Evolutionary conservation across 176 grass and related monocot species (phyloP), one percentile per base, ranked within the genome.

Genomic region (Areca catechu): DNA sequence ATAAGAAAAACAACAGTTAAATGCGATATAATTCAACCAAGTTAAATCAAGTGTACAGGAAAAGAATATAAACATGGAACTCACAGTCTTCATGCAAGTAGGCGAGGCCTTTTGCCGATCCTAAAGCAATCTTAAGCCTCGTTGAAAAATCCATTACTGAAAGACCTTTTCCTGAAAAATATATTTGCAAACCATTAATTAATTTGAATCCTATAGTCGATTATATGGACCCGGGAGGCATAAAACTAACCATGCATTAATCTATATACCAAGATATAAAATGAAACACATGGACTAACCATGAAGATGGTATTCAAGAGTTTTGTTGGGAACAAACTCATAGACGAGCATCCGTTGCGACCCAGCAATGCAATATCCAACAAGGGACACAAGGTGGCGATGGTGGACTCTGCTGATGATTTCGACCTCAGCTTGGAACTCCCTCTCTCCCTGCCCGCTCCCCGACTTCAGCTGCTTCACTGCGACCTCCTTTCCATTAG

Each of bases 341-440:
- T 98, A 98, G 70, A 98, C 87, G 17, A 98, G 93, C 65, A 98
- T 63, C 51, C 87, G 72, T 66, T 92, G 93, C 2, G 58, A 7
- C 3, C 87, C 86, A 24, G 93, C 70, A 27, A 85, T 85, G 70
- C 93, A 98, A 81, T 92, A 98, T 0, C 93, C 93, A 16, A 98
- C 93, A 30, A 98, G 93, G 25, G 93, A 83, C 50, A 98, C 93
- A 66, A 98, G 84, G 76, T 98, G 84, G 12, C 93, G 78, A 57
- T 98, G 93, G 72, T 98, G 93, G 51, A 98, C 93, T 28, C 93
- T 75, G 73, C 93, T 98, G 76, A 98, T 98, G 74, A 98, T 98
- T 53, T 98, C 93, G 4, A 98, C 93, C 80, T 98, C 93, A 1
- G 93, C 84, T 69, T 98, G 93, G 81, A 98, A 98, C 81, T 98